phyloP scores from a whole-genome alignment of 768 basidiomycete genomes.

The Amanita polypyramis region DNA sequence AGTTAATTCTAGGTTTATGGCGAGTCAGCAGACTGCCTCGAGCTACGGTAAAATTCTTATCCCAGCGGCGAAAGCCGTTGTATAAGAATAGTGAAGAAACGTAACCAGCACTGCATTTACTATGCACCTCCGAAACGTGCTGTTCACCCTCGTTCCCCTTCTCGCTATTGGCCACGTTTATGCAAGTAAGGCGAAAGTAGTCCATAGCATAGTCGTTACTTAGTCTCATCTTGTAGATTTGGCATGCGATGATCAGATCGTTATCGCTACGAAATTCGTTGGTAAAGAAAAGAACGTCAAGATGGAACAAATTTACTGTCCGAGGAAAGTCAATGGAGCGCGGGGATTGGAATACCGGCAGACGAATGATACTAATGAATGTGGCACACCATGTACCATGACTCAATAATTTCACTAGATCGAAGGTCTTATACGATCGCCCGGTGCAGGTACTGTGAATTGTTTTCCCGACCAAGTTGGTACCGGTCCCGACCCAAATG shows the following conservation, averaged over 20 bases:
- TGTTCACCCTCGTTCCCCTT: not conserved
- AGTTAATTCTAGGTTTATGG: not conserved
- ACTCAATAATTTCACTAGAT: not conserved
- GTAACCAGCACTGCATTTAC: not conserved
- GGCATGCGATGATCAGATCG: conserved; percentile 6
- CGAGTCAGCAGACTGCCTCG: not conserved
- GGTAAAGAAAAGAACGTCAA: conserved; percentile 33
- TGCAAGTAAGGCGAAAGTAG: not conserved
- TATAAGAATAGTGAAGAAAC: not conserved
- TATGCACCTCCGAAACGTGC: not conserved
- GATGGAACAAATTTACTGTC: conserved; percentile 25
- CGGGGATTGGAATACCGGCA: conserved; percentile 17
- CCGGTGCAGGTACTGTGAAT: conserved; percentile 25
- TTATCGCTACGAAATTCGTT: conserved; percentile 20
- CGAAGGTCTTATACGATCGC: not conserved
- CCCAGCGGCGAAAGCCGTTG: not conserved
- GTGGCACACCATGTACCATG: conserved; percentile 26
- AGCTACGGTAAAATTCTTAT: not conserved
- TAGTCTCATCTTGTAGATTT: not conserved
- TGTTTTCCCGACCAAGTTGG: conserved; percentile 31
- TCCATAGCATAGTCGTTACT: not conserved
- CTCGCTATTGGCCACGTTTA: not conserved
- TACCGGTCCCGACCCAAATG: conserved; percentile 37
- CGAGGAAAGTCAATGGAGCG: conserved; percentile 9
- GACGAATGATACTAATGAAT: conserved; percentile 23